Evolutionary conservation across 106 monocot genomes (phyloP).

Genomic region (Dendrobium catenatum): DNA sequence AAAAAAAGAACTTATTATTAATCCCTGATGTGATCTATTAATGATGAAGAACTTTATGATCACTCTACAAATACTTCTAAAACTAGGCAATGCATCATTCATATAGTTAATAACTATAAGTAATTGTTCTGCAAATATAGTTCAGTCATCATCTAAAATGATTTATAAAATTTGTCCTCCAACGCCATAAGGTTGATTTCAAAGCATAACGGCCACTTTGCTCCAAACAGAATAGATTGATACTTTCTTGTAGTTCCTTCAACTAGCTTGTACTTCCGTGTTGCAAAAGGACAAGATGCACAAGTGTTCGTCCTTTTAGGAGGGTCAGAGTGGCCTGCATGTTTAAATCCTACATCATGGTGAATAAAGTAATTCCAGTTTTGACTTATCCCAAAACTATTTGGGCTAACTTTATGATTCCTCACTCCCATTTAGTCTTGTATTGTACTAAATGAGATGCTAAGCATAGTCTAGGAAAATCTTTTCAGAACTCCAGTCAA

Average conservation of each 20-base stretch:
- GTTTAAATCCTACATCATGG: not conserved
- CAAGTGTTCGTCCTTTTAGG: not conserved
- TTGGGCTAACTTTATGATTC: not conserved
- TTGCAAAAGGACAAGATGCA: too few species aligned
- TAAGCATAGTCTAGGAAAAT: too few species aligned
- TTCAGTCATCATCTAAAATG: not conserved
- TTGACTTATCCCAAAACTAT: not conserved
- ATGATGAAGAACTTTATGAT: not conserved
- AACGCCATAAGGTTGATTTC: not conserved
- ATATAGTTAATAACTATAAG: not conserved
- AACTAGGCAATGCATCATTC: not conserved
- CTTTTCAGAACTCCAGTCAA: too few species aligned
- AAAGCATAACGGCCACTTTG: not conserved
- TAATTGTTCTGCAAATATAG: not conserved
- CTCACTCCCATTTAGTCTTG: not conserved
- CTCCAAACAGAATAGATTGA: not conserved
- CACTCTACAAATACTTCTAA: not conserved
- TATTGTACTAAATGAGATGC: too few species aligned
- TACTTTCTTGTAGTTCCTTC: not conserved
- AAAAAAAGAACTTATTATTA: not conserved
- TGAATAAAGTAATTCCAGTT: not conserved
- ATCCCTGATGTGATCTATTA: not conserved
- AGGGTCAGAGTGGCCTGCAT: not conserved
- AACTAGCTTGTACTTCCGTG: not conserved
- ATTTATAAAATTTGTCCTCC: not conserved